phyloP scores from a whole-genome alignment of 441 rosid species.

The Gossypium schwendimanii region DNA sequence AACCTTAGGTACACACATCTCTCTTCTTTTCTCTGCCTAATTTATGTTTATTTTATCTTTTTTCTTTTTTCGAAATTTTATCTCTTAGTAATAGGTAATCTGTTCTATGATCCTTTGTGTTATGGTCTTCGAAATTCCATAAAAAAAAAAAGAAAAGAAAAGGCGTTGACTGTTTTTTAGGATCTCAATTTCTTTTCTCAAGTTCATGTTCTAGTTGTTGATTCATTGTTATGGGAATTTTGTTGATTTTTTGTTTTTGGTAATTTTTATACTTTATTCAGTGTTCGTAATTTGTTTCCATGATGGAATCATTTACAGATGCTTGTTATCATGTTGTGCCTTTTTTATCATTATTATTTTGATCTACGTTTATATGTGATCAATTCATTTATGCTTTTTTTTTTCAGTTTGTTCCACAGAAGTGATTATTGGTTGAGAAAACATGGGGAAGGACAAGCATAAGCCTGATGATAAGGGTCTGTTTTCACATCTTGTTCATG shows the following conservation, averaged over 20 bases:
- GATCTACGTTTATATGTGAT: background rate
- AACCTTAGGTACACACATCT: background rate
- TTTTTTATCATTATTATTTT: background rate
- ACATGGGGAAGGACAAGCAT: conserved; percentile 17
- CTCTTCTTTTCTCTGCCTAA: background rate
- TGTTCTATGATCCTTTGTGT: background rate
- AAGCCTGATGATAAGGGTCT: conserved; percentile 11
- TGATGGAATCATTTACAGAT: background rate
- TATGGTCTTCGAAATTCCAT: background rate
- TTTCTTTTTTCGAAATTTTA: background rate
- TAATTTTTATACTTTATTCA: background rate
- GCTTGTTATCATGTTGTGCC: background rate
- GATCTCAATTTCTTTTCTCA: background rate
- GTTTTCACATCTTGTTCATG: conserved; percentile 2
- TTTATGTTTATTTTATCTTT: background rate
- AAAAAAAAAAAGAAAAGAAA: background rate
- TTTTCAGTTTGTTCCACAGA: background rate
- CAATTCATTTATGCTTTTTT: background rate
- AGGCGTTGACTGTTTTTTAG: background rate
- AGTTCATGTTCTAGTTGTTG: background rate
- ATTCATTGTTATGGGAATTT: background rate
- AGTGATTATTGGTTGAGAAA: background rate
- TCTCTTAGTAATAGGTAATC: too few relatives aligned
- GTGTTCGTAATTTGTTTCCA: background rate
- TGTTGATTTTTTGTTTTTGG: background rate